Conservation (phyloP, 1,284 basidiomycete genomes). For the Dichomitus squalens region DNA sequence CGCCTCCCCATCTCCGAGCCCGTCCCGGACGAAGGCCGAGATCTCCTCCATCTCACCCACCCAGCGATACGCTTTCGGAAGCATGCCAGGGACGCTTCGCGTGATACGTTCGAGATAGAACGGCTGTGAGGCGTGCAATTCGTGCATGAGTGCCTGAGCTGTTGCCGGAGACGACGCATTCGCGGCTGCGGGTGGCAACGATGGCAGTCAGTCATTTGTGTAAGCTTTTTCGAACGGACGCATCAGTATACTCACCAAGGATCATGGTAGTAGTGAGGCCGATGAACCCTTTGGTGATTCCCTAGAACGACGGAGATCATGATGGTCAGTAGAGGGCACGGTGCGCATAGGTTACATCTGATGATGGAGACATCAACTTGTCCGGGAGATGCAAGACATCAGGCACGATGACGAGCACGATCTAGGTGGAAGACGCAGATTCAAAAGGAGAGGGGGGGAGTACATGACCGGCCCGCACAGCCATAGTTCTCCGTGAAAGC, state of each 20-base stretch:
- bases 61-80: conserved; percentile 64
- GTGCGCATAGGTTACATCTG: neutral
- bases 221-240: neutral
- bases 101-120: conserved; percentile 43
- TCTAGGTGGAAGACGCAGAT: too few species aligned
- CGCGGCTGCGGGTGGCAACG: conserved; percentile 43
- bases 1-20: conserved; percentile 41
- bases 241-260: conserved; percentile 39
- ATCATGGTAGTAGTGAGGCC: conserved; percentile 61
- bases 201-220: neutral
- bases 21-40: conserved; percentile 45
- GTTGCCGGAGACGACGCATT: conserved; percentile 61
- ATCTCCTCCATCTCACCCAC: conserved; percentile 66
- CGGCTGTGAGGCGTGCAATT: conserved; percentile 51
- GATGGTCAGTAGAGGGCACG: neutral
- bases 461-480: neutral
- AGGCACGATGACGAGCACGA: neutral
- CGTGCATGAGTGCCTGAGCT: conserved; percentile 51
- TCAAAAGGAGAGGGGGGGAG: too few species aligned
- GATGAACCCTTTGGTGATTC: conserved; percentile 56
- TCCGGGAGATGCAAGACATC: neutral
- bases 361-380: too few species aligned
- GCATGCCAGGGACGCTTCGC: conserved; percentile 46
- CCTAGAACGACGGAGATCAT: conserved; percentile 34
- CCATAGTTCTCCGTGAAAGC: too few species aligned